Conservation (phyloP, 2,329 filamentous ascomycete genomes). For the Talaromyces amestolkiae region DNA sequence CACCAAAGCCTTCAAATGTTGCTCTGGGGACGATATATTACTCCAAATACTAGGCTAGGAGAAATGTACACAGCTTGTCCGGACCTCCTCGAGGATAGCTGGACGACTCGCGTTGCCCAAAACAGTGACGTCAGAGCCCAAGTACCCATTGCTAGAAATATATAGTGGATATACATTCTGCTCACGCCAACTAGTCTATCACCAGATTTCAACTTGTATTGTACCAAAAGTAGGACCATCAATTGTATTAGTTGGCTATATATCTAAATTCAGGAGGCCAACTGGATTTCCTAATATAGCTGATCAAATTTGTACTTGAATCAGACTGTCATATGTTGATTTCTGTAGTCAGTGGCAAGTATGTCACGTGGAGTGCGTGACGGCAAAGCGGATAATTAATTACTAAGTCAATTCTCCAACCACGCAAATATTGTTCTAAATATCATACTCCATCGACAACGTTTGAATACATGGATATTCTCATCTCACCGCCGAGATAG, state of each 20-base stretch:
- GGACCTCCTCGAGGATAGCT: not conserved
- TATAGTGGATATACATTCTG: no score
- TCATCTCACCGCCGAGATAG: conserved; percentile 7
- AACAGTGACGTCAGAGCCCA: not conserved
- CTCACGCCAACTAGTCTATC: no score
- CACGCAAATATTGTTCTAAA: not conserved
- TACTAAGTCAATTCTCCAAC: conserved; percentile 8
- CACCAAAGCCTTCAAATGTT: no score
- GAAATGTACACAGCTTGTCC: not conserved
- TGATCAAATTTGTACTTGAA: no score
- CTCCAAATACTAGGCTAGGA: no score
- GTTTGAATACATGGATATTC: conserved; percentile 13
- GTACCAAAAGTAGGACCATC: no score
- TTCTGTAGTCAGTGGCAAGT: not conserved
- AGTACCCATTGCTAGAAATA: no score
- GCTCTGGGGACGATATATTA: no score
- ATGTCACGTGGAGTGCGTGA: conserved; percentile 1
- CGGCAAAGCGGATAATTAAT: not conserved
- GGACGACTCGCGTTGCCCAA: not conserved
- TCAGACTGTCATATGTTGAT: not conserved
- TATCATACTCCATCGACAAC: not conserved
- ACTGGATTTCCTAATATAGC: no score
- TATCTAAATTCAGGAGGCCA: no score
- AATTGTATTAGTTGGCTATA: no score
- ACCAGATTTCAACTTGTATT: no score